phyloP scores from a whole-genome alignment of 352 stramenopile genomes.

The Thalassiosira mediterranea region DNA sequence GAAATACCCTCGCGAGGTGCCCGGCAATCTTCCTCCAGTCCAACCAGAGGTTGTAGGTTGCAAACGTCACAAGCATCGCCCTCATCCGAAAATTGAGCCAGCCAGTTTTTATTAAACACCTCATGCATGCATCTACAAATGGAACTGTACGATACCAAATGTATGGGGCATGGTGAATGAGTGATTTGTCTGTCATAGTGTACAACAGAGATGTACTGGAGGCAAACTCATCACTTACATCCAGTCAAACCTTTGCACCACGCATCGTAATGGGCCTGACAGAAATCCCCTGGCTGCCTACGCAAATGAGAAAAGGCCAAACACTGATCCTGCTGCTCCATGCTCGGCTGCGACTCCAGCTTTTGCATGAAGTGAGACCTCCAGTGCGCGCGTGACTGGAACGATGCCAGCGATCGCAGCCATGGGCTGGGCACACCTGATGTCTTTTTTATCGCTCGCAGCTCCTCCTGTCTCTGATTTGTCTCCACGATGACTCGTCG shows the following conservation, averaged over 20 bases:
- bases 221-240: too few species aligned
- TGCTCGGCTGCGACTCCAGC: constrained; percentile 62
- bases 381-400: constrained; percentile 73
- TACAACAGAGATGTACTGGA: too few species aligned
- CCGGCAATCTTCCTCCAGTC: constrained; percentile 68
- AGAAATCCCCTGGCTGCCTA: constrained; percentile 63
- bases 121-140: constrained; percentile 78
- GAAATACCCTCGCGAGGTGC: constrained; percentile 67
- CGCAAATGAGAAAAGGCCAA: constrained; percentile 62
- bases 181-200: too few species aligned
- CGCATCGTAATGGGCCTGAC: constrained; percentile 57
- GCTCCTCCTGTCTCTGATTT: constrained; percentile 47
- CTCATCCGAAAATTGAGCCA: constrained; percentile 80
- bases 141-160: too few species aligned
- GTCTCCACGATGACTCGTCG: constrained; percentile 52
- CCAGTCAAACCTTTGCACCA: constrained; percentile 62
- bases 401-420: constrained; percentile 60
- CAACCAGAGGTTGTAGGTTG: constrained; percentile 76
- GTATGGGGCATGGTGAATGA: too few species aligned
- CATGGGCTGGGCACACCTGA: constrained; percentile 25
- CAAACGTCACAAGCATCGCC: constrained; percentile 77
- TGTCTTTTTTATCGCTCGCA: constrained; percentile 42
- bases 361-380: constrained; percentile 79
- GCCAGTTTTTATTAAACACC: constrained; percentile 65
- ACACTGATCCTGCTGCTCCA: constrained; percentile 64